Evolutionary conservation across 2,329 filamentous ascomycete genomes (phyloP), one percentile per base, ranked within the genome.

Genomic region (Dactylellina cionopaga): DNA sequence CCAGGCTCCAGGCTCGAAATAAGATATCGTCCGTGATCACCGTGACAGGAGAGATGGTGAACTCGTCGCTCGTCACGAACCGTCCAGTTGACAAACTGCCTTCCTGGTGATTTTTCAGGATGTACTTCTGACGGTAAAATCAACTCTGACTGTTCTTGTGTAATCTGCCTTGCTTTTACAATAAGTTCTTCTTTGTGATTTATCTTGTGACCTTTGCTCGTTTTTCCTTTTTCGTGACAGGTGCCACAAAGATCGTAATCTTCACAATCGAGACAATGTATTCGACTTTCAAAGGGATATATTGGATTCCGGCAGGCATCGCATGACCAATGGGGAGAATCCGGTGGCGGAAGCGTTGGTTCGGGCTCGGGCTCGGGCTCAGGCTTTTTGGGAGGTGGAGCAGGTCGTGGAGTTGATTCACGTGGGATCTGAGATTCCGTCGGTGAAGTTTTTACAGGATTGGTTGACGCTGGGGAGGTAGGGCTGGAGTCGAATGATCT

Each of bases 151-250:
- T 27, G 27, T 15, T 71, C 66, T 15, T 71, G 66, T 11, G 66
- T 71, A 24, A 71, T 56, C 19, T 71, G 66, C 9, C 66, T 25
- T 1, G 66, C 66, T 35, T 71, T 71, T 25, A 71, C 37, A 19
- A 71, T 71, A n/a, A 71, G 41, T 22, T 71, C 66, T 27, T 64
- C 58, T 46, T 64, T 71, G 43, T 71, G 66, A 17, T 58, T 25
- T 39, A 27, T 35, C 24, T 64, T 71, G 33, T 71, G 66, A 2
- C 33, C 33, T 31, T 71, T 64, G 6, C 41, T 64, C 24, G 54
- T 35, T 51, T 41, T 71, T 29, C 58, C 58, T n/a, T 51, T 51
- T 24, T 54, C 66, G 29, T 64, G 66, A 22, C 66, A 71, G 15
- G 10, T n/a, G 22, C 66, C 66, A 19, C 66, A 71, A 5, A 52